Conservation (phyloP, 495 filamentous ascomycete genomes). For the Penicillium samsonianum region DNA sequence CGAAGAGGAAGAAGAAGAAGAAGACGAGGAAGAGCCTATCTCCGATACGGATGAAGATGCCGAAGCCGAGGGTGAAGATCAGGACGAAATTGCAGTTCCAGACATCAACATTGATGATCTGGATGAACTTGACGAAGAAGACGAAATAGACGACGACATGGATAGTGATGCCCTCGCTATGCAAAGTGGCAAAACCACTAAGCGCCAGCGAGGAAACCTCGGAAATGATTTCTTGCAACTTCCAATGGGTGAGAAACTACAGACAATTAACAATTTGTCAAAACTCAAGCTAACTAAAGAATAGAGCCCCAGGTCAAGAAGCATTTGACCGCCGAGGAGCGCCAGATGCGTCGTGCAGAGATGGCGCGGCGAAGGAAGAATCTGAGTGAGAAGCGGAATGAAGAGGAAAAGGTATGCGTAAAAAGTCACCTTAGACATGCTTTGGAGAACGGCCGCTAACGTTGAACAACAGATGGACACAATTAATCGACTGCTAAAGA, state of each 20-base stretch:
- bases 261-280: background rate
- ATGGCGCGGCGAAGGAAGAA: slow-evolving; percentile 96
- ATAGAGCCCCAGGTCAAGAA: slow-evolving; percentile 93
- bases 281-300: slow-evolving; percentile 18
- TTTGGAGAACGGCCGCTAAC: background rate
- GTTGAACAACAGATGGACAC: slow-evolving; percentile 73
- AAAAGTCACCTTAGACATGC: background rate
- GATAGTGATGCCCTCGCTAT: slow-evolving; percentile 63
- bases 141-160: slow-evolving; percentile 60
- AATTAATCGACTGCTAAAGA: slow-evolving; percentile 94
- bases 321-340: slow-evolving; percentile 87
- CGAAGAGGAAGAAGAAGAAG: slow-evolving; percentile 43
- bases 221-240: slow-evolving; percentile 78
- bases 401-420: slow-evolving; percentile 86
- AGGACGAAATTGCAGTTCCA: slow-evolving; percentile 47
- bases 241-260: slow-evolving; percentile 65
- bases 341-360: slow-evolving; percentile 90
- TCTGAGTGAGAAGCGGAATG: slow-evolving; percentile 95
- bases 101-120: slow-evolving; percentile 41
- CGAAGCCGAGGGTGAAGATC: slow-evolving; percentile 52
- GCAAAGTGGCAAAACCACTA: slow-evolving; percentile 81
- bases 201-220: slow-evolving; percentile 75
- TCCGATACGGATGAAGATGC: slow-evolving; percentile 53
- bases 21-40: slow-evolving; percentile 58
- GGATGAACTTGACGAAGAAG: slow-evolving; percentile 58